Percentiles rank a stretch among this genome's conserved stretches.
Conservation (phyloP, 176 grass and related monocot genomes). For the Melocanna baccifera region DNA sequence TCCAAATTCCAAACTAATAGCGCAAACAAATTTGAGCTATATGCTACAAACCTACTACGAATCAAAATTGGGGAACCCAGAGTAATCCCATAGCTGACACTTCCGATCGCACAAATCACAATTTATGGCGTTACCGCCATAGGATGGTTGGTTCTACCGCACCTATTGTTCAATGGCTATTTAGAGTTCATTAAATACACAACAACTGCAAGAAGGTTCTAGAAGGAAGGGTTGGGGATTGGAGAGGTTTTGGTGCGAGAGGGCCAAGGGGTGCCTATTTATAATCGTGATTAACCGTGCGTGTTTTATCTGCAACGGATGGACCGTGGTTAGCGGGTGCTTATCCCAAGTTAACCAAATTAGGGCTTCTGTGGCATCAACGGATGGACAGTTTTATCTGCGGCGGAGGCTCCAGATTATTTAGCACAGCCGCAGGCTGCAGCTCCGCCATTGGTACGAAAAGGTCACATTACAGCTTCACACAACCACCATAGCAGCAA, state of each 20-base stretch:
- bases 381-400: too few species aligned
- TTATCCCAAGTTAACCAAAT: background rate
- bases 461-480: slow-evolving; percentile 27
- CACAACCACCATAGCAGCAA: background rate
- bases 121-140: too few species aligned
- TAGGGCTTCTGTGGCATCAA: too few species aligned
- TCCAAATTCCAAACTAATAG: background rate
- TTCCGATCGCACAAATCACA: background rate
- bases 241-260: background rate
- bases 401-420: background rate
- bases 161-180: too few species aligned
- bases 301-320: background rate
- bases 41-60: too few species aligned
- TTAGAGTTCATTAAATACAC: too few species aligned
- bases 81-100: background rate
- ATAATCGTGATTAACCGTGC: background rate
- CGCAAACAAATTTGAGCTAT: background rate
- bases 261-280: background rate
- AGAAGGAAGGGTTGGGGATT: background rate
- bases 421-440: background rate
- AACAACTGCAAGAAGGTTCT: background rate
- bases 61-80: background rate
- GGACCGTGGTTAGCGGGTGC: background rate
- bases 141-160: too few species aligned
- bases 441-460: slow-evolving; percentile 2